Evolutionary conservation across 441 rosid genomes (phyloP).

Genomic region (Jatropha multifida): DNA sequence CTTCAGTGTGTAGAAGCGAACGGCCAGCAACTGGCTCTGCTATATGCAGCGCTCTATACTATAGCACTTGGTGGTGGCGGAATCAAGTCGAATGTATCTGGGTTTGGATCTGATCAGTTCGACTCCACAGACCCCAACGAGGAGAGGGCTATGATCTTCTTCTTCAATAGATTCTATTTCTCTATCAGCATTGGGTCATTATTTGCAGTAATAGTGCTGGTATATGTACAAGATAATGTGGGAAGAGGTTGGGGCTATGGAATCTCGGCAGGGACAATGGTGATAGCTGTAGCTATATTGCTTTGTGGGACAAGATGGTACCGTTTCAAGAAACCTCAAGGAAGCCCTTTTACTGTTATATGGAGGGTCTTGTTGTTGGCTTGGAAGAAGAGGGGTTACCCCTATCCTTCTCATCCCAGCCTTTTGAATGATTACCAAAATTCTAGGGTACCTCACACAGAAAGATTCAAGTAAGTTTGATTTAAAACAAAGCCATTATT

Average conservation of each 20-base stretch:
- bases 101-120: slow-evolving; percentile 89
- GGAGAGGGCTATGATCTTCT: slow-evolving; percentile 74
- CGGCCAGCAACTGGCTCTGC: slow-evolving; percentile 63
- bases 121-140: slow-evolving; percentile 73
- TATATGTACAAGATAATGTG: slow-evolving; percentile 80
- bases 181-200: slow-evolving; percentile 75
- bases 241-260: slow-evolving; percentile 98
- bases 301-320: slow-evolving; percentile 62
- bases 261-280: slow-evolving; percentile 78
- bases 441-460: slow-evolving; percentile 55
- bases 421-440: slow-evolving; percentile 55
- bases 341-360: slow-evolving; percentile 79
- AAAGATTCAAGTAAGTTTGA: slow-evolving; percentile 51
- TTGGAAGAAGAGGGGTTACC: slow-evolving; percentile 60
- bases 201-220: slow-evolving; percentile 66
- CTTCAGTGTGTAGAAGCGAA: slow-evolving; percentile 68
- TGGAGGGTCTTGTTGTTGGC: slow-evolving; percentile 75
- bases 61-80: slow-evolving; percentile 92
- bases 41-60: slow-evolving; percentile 76
- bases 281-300: slow-evolving; percentile 54
- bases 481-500: not conserved
- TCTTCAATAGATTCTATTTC: slow-evolving; percentile 93
- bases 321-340: slow-evolving; percentile 72
- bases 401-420: slow-evolving; percentile 57
- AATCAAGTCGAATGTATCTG: slow-evolving; percentile 85